Base-by-base conservation (phyloP, 1,284 basidiomycete genomes). In the Cystobasidium pallidum region DNA sequence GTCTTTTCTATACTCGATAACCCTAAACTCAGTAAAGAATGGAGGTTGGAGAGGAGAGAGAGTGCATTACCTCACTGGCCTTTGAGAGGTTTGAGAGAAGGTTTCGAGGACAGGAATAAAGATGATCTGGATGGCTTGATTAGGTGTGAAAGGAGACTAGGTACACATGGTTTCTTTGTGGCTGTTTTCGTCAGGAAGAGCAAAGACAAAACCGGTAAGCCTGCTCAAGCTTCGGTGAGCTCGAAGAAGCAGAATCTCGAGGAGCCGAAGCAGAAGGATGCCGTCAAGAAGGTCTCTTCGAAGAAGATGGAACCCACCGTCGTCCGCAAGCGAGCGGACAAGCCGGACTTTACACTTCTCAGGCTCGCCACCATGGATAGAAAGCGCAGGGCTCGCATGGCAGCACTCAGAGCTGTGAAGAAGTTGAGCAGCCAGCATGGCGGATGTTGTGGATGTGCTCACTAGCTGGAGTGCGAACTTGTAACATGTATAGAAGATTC, bases 141-240 rank as follows among this genome's bases (percentile, higher is more conserved):
- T 45, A 86, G 94, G n/a, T 96, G 92, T 81, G 85, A 86, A 28
- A 91, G 93, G 0, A 88, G 87, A 43, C 92, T 96, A 78, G 86
- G 86, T 49, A 96, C 93, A 19, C 96, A 96, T 79, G 94, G 94
- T 0, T 97, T 96, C 83, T 96, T 96, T 77, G 92, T 97, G 24
- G 88, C 91, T 30, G 91, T 92, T 80, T 92, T 95, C 78, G 82
- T 91, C 54, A 84, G 83, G 70, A 76, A 70, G 39, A 30, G 26
- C 19, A 28, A 28, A 10, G 36, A 6, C 13, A 6, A 39, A 13
- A 39, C 6, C 7, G 36, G 36, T 6, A 17, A 24, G 57, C 6
- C 57, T 30, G 11, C 32, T 39, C 28, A 36, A 11, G 51, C 51
- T 54, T 19, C 51, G 26, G 15, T 8, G 19, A n/a, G 26, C 13